A percentile compares a stretch with the other conserved stretches of the same genome.
These are phyloP conservation scores for Papilionanthe hybrid DNA, from an alignment of 116 monocot species.

Conservation along the genomic window DNA sequence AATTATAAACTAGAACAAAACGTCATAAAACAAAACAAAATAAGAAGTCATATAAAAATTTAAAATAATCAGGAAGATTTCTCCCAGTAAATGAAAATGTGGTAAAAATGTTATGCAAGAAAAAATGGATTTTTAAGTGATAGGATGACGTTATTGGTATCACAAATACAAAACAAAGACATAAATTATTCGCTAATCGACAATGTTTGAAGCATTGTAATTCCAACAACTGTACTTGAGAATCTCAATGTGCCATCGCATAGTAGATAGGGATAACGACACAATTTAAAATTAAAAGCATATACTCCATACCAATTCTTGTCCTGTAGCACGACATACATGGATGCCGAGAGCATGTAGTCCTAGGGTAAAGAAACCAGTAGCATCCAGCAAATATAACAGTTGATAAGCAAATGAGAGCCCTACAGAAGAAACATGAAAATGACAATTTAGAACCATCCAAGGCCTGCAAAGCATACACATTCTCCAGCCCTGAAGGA, in stretches of 20 bases:
- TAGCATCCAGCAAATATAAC: slow-evolving; percentile 90
- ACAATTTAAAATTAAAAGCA: not conserved
- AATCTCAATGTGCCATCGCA: slow-evolving; percentile 3
- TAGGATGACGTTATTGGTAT: not conserved
- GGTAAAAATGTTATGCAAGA: not conserved
- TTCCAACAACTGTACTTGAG: not conserved
- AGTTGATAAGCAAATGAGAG: slow-evolving; percentile 91
- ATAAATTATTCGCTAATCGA: not conserved
- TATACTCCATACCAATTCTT: slow-evolving; percentile 69
- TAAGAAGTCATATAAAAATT: not conserved
- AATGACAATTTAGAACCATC: not conserved
- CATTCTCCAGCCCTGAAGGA: not conserved
- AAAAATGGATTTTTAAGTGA: not conserved
- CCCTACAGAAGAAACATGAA: slow-evolving; percentile 34
- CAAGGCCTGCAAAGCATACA: not conserved
- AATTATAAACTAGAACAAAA: slow-evolving; percentile 1
- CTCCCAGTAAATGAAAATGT: not conserved
- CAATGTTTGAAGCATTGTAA: not conserved
- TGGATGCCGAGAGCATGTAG: slow-evolving; percentile 82
- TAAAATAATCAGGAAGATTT: not conserved
- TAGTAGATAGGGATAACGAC: not conserved
- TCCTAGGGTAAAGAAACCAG: slow-evolving; percentile 67
- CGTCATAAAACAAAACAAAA: not conserved
- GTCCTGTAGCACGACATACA: slow-evolving; percentile 94
- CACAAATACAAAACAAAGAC: not conserved